phyloP scores from a whole-genome alignment of 331 rosid species.

The Rosa hybrid region DNA sequence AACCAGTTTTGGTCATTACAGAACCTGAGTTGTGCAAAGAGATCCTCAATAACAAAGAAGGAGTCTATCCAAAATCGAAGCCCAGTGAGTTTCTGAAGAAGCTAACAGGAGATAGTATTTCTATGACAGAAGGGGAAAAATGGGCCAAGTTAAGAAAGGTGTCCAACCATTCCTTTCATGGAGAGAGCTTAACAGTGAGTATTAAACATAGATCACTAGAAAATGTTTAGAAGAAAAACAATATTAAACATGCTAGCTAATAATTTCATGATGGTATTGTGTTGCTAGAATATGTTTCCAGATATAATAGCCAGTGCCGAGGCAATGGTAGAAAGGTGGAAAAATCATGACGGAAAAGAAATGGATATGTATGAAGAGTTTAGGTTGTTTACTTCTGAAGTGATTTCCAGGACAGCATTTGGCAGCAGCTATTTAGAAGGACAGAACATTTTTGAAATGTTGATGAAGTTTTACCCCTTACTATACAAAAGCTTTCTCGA shows the following conservation, averaged over 20 bases:
- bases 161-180: neutral
- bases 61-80: neutral
- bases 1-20: neutral
- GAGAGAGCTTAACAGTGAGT: slow-evolving; percentile 1
- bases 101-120: neutral
- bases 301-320: slow-evolving; percentile 21
- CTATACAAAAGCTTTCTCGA: neutral
- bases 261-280: neutral
- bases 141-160: neutral
- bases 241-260: neutral
- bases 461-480: neutral
- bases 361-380: slow-evolving; percentile 22
- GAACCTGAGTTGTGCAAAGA: neutral
- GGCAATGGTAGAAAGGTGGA: slow-evolving; percentile 27
- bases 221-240: neutral
- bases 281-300: slow-evolving; percentile 3
- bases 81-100: neutral
- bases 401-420: slow-evolving; percentile 13
- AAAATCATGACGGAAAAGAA: slow-evolving; percentile 26
- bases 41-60: neutral
- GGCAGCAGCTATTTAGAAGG: slow-evolving; percentile 26
- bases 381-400: slow-evolving; percentile 20
- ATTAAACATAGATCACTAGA: too few relatives aligned
- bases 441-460: slow-evolving; percentile 12
- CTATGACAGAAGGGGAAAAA: neutral